These are phyloP conservation scores for Chloris gayana DNA, from an alignment of 176 grass and related monocot species.

Conservation along the genomic window DNA sequence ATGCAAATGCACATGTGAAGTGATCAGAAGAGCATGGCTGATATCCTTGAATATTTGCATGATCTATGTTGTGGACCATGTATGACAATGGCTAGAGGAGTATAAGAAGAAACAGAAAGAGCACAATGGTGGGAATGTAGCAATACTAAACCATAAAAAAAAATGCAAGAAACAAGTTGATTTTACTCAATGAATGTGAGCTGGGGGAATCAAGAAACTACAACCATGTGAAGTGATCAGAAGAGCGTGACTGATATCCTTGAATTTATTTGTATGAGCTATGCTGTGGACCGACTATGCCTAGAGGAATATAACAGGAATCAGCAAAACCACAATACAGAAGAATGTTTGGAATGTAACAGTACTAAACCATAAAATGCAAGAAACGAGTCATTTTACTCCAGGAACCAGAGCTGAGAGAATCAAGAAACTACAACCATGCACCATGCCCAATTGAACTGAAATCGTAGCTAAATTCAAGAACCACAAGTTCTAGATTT, in stretches of 20 bases:
- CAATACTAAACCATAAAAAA: not conserved
- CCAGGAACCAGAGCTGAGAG: not conserved
- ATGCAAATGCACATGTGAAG: not conserved
- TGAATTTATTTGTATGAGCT: not conserved
- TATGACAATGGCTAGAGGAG: not conserved
- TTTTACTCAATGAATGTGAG: not conserved
- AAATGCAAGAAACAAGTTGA: not conserved
- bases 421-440: too few species aligned
- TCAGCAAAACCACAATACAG: not conserved
- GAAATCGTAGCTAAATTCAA: constrained; percentile 3
- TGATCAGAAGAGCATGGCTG: not conserved
- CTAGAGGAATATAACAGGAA: not conserved
- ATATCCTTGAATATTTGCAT: not conserved
- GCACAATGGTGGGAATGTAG: not conserved
- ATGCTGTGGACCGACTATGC: not conserved
- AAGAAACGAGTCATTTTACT: not conserved
- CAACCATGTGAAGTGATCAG: not conserved
- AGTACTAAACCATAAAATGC: not conserved
- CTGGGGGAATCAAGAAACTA: not conserved
- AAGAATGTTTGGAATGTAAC: not conserved
- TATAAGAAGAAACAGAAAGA: not conserved
- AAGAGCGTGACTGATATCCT: not conserved
- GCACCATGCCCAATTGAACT: too few species aligned
- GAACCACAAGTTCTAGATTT: not conserved
- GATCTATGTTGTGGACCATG: not conserved